Conservation (phyloP, 1,284 basidiomycete genomes). For the Austropuccinia psidii region DNA sequence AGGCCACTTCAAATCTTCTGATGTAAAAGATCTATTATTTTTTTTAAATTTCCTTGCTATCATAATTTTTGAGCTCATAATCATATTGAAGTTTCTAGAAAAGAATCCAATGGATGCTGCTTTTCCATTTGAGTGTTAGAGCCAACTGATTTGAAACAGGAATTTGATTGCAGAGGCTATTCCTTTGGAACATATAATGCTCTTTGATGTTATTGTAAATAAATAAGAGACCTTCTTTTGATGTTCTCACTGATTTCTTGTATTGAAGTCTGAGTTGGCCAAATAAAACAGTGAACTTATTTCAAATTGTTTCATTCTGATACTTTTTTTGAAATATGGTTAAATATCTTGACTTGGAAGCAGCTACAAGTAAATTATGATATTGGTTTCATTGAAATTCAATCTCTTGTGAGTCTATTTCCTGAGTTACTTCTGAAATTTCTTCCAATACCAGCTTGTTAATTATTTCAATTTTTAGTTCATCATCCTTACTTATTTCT, state of each 20-base stretch:
- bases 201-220: constrained; percentile 13
- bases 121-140: not conserved
- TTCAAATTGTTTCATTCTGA: too few species aligned
- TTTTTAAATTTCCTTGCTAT: not conserved
- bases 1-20: not conserved
- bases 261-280: not conserved
- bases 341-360: too few species aligned
- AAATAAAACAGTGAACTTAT: too few species aligned
- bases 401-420: too few species aligned
- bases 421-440: too few species aligned
- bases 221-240: not conserved
- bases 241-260: not conserved
- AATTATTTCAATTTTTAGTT: too few species aligned
- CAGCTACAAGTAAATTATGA: too few species aligned
- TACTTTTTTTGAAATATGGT: too few species aligned
- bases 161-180: not conserved
- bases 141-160: not conserved
- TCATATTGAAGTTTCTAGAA: too few species aligned
- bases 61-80: not conserved
- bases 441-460: too few species aligned
- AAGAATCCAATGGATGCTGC: not conserved
- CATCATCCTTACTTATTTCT: too few species aligned
- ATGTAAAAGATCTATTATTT: not conserved
- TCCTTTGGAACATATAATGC: not conserved
- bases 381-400: too few species aligned